Conservation (phyloP, 306 rosid genomes). For the Psophocarpus tetragonolobus region DNA sequence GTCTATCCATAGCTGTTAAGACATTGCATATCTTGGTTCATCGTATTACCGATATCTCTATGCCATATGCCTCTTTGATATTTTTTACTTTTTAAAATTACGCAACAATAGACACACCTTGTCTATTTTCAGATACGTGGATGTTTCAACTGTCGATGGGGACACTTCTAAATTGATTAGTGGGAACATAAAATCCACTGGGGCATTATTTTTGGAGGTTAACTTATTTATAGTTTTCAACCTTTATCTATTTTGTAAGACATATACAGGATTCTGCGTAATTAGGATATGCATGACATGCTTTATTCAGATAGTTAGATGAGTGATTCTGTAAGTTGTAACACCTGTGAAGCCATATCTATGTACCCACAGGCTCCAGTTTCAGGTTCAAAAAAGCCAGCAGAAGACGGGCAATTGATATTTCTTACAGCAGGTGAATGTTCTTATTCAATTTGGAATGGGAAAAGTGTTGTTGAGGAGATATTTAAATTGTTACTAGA, state of each 20-base stretch:
- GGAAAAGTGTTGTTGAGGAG: neutral
- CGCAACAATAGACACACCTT: slow-evolving; percentile 1
- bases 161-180: slow-evolving; percentile 71
- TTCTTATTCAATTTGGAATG: slow-evolving; percentile 21
- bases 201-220: slow-evolving; percentile 92
- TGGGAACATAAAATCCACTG: slow-evolving; percentile 66
- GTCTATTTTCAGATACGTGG: slow-evolving; percentile 71
- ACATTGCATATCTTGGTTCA: slow-evolving; percentile 3
- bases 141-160: slow-evolving; percentile 91
- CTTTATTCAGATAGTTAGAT: slow-evolving; percentile 4
- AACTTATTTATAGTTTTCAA: neutral
- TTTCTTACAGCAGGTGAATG: slow-evolving; percentile 90
- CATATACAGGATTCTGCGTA: neutral
- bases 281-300: slow-evolving; percentile 13
- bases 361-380: slow-evolving; percentile 80
- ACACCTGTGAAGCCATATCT: slow-evolving; percentile 28
- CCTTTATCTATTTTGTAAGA: slow-evolving; percentile 1
- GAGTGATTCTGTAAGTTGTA: slow-evolving; percentile 5
- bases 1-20: neutral
- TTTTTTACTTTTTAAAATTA: neutral
- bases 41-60: neutral
- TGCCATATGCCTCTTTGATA: neutral
- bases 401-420: slow-evolving; percentile 94
- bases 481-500: neutral
- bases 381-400: slow-evolving; percentile 96